Percentiles rank a stretch among this genome's conserved stretches.
Conservation (phyloP, 2,329 filamentous ascomycete genomes). For the Trichoderma guizhouense region DNA sequence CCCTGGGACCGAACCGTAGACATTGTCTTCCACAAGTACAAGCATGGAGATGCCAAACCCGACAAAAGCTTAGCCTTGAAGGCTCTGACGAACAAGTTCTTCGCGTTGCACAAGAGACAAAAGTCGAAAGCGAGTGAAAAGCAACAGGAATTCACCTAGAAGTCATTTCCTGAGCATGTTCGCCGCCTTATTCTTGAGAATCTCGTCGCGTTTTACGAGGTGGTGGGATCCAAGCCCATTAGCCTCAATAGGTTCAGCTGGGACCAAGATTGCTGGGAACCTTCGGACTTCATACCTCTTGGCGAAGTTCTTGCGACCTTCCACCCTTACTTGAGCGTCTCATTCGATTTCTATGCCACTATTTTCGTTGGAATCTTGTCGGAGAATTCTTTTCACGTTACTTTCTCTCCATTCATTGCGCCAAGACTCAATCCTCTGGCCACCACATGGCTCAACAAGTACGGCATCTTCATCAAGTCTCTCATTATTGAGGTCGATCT, state of each 20-base stretch:
- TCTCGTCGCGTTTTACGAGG: slow-evolving; percentile 21
- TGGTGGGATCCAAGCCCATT: slow-evolving; percentile 24
- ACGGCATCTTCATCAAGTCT: slow-evolving; percentile 35
- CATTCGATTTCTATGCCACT: slow-evolving; percentile 37
- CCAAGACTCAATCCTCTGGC: slow-evolving; percentile 33
- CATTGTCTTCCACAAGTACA: slow-evolving; percentile 32
- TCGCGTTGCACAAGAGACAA: slow-evolving; percentile 20
- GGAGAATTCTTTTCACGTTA: slow-evolving; percentile 36
- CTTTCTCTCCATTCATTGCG: slow-evolving; percentile 37
- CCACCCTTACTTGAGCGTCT: slow-evolving; percentile 29
- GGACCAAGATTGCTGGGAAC: slow-evolving; percentile 34
- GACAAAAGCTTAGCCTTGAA: slow-evolving; percentile 20
- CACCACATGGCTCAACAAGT: slow-evolving; percentile 34
- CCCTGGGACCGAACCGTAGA: slow-evolving; percentile 39
- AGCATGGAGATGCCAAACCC: slow-evolving; percentile 5
- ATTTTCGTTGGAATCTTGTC: slow-evolving; percentile 36
- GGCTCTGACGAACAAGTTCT: slow-evolving; percentile 25
- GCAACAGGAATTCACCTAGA: background rate
- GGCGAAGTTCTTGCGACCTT: slow-evolving; percentile 26
- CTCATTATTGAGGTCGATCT: slow-evolving; percentile 42
- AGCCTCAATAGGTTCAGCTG: slow-evolving; percentile 30
- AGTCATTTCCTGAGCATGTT: slow-evolving; percentile 19
- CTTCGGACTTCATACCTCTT: slow-evolving; percentile 33
- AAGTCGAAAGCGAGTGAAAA: slow-evolving; percentile 5
- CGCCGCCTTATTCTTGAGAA: slow-evolving; percentile 29